These are phyloP conservation scores for Huntiella savannae DNA, from an alignment of 2,329 filamentous ascomycete species.

Conservation along the genomic window DNA sequence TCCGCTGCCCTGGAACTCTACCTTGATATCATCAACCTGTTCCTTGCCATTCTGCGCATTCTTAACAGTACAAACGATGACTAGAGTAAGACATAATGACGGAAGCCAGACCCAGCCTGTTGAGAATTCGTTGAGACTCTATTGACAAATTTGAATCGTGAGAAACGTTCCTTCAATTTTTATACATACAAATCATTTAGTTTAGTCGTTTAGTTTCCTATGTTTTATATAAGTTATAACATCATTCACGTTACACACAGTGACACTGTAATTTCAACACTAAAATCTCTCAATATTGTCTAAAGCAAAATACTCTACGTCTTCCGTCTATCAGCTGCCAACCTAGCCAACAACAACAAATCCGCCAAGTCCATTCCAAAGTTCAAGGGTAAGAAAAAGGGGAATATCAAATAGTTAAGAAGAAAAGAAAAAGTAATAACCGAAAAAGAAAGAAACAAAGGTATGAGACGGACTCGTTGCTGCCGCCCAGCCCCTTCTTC, in stretches of 20 bases:
- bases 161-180: too few relatives aligned
- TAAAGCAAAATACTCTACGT: too few relatives aligned
- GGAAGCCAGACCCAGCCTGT: too few relatives aligned
- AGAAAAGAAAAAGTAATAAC: constrained; percentile 8
- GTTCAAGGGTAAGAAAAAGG: constrained; percentile 6
- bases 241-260: too few relatives aligned
- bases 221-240: too few relatives aligned
- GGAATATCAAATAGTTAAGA: constrained; percentile 12
- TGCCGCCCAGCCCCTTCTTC: neutral
- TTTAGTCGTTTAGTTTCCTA: too few relatives aligned
- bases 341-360: neutral
- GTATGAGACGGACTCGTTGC: constrained; percentile 4
- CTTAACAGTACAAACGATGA: constrained; percentile 93
- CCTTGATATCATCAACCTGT: constrained; percentile 90
- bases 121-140: too few relatives aligned
- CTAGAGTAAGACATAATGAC: constrained; percentile 25
- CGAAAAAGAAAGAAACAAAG: constrained; percentile 3
- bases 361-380: constrained; percentile 6
- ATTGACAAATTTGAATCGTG: too few relatives aligned
- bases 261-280: too few relatives aligned
- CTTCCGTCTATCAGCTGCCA: too few relatives aligned
- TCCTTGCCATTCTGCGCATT: constrained; percentile 86
- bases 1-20: constrained; percentile 88
- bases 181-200: too few relatives aligned
- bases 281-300: too few relatives aligned